phyloP scores from a whole-genome alignment of 1,284 basidiomycete species.

The Volvariella volvacea region DNA sequence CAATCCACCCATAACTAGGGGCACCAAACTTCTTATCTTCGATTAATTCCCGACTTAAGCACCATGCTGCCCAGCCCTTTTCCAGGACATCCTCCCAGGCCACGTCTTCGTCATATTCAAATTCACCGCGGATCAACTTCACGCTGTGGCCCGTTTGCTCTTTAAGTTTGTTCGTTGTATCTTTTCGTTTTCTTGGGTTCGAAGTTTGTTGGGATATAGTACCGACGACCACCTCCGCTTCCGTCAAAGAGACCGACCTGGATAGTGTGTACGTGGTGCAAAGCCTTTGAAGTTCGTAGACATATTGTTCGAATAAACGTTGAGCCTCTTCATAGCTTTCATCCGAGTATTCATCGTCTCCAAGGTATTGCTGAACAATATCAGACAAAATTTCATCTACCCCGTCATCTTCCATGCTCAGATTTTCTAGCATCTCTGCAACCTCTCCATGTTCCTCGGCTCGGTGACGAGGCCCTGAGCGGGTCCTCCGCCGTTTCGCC shows the following conservation, averaged over 20 bases:
- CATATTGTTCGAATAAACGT: constrained; percentile 38
- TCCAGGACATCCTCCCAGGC: constrained; percentile 30
- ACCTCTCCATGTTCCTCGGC: constrained; percentile 7
- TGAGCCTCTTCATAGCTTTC: constrained; percentile 18
- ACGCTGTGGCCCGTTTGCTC: constrained; percentile 48
- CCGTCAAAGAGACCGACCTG: constrained; percentile 35
- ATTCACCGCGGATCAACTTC: constrained; percentile 36
- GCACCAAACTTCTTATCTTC: constrained; percentile 38
- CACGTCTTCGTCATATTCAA: constrained; percentile 38
- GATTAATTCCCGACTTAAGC: constrained; percentile 30
- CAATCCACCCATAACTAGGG: constrained; percentile 55
- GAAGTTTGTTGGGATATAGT: constrained; percentile 56
- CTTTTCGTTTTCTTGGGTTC: constrained; percentile 45
- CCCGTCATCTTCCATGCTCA: constrained; percentile 13
- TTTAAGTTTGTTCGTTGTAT: constrained; percentile 44
- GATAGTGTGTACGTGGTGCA: constrained; percentile 44
- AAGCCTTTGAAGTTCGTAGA: constrained; percentile 39
- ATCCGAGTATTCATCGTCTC: constrained; percentile 11
- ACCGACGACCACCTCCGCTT: constrained; percentile 57
- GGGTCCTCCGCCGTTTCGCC: constrained; percentile 8
- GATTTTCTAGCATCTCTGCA: constrained; percentile 11
- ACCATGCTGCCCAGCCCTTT: constrained; percentile 48
- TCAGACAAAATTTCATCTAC: constrained; percentile 9
- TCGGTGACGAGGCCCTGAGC: constrained; percentile 1
- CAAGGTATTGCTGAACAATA: constrained; percentile 22